These are phyloP conservation scores for Ogataea corticis DNA, from an alignment of 805 yeast genomes.

Conservation along the genomic window DNA sequence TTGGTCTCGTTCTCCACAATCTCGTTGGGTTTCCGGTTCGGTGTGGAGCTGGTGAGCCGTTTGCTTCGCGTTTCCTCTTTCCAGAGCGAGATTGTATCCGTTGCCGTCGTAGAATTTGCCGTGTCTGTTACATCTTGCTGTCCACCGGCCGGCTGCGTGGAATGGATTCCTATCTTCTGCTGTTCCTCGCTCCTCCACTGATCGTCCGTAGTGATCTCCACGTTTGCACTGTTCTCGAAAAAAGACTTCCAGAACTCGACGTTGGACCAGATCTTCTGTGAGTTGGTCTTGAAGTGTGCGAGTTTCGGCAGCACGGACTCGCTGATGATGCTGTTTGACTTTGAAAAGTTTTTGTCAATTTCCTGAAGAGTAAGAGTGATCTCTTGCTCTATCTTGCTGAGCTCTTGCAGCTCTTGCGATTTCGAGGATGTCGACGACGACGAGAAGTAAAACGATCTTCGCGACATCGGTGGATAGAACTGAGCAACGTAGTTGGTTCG, in stretches of 20 bases:
- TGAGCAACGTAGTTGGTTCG: too few relatives aligned
- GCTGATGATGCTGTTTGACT: constrained; percentile 66
- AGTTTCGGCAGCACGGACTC: constrained; percentile 70
- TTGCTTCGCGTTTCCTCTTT: constrained; percentile 19
- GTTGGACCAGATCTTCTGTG: constrained; percentile 63
- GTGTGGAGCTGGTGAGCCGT: constrained; percentile 24
- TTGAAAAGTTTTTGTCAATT: constrained; percentile 71
- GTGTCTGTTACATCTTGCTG: constrained; percentile 11
- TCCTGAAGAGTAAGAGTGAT: constrained; percentile 76
- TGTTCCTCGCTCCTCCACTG: constrained; percentile 3
- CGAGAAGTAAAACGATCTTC: constrained; percentile 34
- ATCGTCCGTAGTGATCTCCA: constrained; percentile 27
- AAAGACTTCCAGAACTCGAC: constrained; percentile 76
- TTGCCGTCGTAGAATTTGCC: constrained; percentile 17
- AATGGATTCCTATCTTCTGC: neutral
- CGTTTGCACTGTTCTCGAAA: constrained; percentile 52
- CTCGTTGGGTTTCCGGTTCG: constrained; percentile 15
- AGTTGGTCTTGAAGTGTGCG: constrained; percentile 55
- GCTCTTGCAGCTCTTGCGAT: constrained; percentile 34
- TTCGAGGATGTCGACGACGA: constrained; percentile 23
- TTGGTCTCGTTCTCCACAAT: neutral
- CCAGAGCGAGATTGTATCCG: constrained; percentile 21
- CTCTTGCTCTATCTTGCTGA: constrained; percentile 76
- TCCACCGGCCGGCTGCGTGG: too few relatives aligned
- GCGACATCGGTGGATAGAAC: constrained; percentile 13